These are phyloP conservation scores for Lachancea fermentati DNA, from an alignment of 805 yeast genomes.

Conservation along the genomic window DNA sequence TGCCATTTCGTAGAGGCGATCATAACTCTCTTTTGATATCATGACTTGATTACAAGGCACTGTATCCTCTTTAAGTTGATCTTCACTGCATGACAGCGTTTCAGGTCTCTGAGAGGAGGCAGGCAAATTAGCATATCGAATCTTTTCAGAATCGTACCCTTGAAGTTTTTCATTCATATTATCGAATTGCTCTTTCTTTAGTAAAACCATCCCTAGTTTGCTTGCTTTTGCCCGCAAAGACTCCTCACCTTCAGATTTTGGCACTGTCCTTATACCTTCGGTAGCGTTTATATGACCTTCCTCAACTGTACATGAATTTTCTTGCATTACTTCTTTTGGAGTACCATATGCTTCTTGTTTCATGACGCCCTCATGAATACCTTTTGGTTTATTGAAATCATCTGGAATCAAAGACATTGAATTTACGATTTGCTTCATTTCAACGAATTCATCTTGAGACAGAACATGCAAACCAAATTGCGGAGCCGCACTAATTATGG, in stretches of 20 bases:
- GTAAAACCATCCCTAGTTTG: not conserved
- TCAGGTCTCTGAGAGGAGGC: too few relatives aligned
- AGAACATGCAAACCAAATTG: constrained; percentile 5
- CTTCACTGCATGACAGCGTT: too few relatives aligned
- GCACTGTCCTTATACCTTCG: too few relatives aligned
- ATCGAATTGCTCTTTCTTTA: constrained; percentile 31
- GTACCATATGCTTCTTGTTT: constrained; percentile 1
- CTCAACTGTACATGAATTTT: too few relatives aligned
- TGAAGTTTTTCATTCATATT: constrained; percentile 25
- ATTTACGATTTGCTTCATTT: not conserved
- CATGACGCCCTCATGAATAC: too few relatives aligned
- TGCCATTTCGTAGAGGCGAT: constrained; percentile 18
- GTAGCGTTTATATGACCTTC: too few relatives aligned
- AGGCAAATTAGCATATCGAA: too few relatives aligned
- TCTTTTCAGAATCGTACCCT: too few relatives aligned
- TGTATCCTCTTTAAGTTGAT: not conserved
- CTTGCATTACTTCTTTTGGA: not conserved
- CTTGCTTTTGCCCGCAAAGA: constrained; percentile 13
- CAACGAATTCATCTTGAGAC: constrained; percentile 11
- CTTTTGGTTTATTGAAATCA: too few relatives aligned
- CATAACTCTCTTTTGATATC: not conserved
- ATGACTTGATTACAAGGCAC: not conserved
- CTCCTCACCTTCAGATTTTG: too few relatives aligned
- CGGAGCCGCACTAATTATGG: constrained; percentile 1
- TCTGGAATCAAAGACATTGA: not conserved